A percentile compares a stretch with the other conserved stretches of the same genome.
phyloP scores from a whole-genome alignment of 116 monocot species.

The Cymodocea nodosa region DNA sequence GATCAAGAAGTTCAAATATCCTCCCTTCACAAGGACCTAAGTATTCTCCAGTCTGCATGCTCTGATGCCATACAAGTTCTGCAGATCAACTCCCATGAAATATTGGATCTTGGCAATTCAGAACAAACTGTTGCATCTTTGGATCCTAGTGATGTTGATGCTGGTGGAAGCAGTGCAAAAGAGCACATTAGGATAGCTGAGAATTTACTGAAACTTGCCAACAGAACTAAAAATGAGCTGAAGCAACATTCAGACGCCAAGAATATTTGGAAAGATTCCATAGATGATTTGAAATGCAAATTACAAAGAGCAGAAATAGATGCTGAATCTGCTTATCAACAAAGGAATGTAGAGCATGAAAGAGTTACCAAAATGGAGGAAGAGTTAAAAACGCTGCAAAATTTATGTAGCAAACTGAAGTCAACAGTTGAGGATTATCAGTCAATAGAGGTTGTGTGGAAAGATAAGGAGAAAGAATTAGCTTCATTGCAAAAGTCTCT shows the following conservation, averaged over 20 bases:
- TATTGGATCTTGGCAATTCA: slow-evolving; percentile 11
- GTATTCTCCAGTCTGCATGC: slow-evolving; percentile 34
- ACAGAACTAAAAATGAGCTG: slow-evolving; percentile 23
- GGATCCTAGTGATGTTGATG: slow-evolving; percentile 4
- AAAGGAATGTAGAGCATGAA: slow-evolving; percentile 13
- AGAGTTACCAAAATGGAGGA: slow-evolving; percentile 27
- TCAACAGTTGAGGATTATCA: slow-evolving; percentile 30
- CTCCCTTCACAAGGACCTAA: slow-evolving; percentile 28
- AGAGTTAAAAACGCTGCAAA: slow-evolving; percentile 34
- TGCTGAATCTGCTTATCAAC: slow-evolving; percentile 13
- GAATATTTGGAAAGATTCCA: slow-evolving; percentile 9
- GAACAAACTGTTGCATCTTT: slow-evolving; percentile 6
- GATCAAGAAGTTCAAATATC: slow-evolving; percentile 39
- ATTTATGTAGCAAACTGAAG: slow-evolving; percentile 27
- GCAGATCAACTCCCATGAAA: slow-evolving; percentile 22
- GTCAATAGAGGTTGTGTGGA: slow-evolving; percentile 27
- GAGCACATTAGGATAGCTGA: slow-evolving; percentile 23
- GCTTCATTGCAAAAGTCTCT: slow-evolving; percentile 20
- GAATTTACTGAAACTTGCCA: slow-evolving; percentile 24
- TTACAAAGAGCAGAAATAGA: slow-evolving; percentile 30
- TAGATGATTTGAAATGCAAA: slow-evolving; percentile 34
- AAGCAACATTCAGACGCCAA: slow-evolving; percentile 30
- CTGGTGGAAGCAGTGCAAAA: slow-evolving; percentile 6
- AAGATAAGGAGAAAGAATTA: slow-evolving; percentile 4
- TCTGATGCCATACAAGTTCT: slow-evolving; percentile 28